Conservation (phyloP, 2,329 filamentous ascomycete species). For the Monosporascus sp. region DNA sequence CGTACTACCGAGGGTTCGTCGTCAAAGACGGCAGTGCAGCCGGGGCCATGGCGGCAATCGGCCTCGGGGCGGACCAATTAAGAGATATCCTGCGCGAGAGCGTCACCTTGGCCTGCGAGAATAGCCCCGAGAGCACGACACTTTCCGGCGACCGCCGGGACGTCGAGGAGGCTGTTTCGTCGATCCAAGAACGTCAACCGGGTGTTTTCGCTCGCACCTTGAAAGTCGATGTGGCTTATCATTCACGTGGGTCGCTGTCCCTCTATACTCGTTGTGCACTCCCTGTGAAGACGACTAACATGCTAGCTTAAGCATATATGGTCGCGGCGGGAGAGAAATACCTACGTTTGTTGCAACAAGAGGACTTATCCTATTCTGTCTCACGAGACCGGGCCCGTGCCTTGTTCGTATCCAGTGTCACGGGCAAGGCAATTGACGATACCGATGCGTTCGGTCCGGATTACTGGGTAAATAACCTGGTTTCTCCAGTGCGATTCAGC, state of each 20-base stretch:
- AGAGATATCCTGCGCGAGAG: constrained; percentile 19
- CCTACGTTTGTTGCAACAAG: constrained; percentile 5
- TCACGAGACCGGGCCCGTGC: neutral
- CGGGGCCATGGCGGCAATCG: constrained; percentile 36
- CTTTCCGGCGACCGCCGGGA: constrained; percentile 20
- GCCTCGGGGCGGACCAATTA: constrained; percentile 27
- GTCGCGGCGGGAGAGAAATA: constrained; percentile 6
- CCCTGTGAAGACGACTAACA: constrained; percentile 10
- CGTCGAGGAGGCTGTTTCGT: constrained; percentile 20
- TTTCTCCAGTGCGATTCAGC: constrained; percentile 24
- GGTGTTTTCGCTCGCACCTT: constrained; percentile 28
- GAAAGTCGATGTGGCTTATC: constrained; percentile 37
- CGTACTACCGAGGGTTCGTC: constrained; percentile 34
- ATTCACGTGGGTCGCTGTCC: constrained; percentile 27
- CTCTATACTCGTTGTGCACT: constrained; percentile 4
- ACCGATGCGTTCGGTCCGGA: constrained; percentile 7
- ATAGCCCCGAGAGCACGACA: constrained; percentile 26
- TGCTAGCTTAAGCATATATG: constrained; percentile 8
- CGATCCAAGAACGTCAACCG: constrained; percentile 23
- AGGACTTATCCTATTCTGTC: constrained; percentile 5
- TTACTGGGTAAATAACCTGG: constrained; percentile 24
- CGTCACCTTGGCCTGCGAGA: constrained; percentile 26
- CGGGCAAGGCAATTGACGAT: constrained; percentile 19
- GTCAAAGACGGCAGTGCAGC: constrained; percentile 3
- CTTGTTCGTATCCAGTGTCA: constrained; percentile 21